These are phyloP conservation scores for Lachnellula arida DNA, from an alignment of 2,329 filamentous ascomycete species.

Conservation along the genomic window DNA sequence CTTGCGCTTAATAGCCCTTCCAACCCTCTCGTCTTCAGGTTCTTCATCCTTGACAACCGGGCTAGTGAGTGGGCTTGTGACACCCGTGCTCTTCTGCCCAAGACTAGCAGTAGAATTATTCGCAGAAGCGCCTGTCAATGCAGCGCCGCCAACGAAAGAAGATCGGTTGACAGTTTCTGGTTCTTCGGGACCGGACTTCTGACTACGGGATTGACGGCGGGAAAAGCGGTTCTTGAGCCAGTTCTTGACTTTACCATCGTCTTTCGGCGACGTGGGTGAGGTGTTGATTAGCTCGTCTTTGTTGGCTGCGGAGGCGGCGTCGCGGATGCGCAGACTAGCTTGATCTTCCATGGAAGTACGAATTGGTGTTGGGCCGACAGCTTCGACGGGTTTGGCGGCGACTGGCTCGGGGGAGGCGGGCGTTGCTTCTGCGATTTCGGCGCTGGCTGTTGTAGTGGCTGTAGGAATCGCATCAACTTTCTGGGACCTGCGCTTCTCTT, in stretches of 20 bases:
- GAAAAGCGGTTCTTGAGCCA: conserved; percentile 54
- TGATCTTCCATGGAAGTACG: conserved; percentile 29
- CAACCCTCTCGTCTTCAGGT: conserved; percentile 6
- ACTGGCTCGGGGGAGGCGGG: neutral
- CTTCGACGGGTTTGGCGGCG: neutral
- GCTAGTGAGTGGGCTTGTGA: conserved; percentile 6
- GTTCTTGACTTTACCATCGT: conserved; percentile 34
- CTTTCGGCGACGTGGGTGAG: conserved; percentile 13
- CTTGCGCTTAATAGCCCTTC: conserved; percentile 2
- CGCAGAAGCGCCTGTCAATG: conserved; percentile 40
- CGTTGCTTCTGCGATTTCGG: neutral
- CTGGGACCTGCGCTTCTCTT: conserved; percentile 49
- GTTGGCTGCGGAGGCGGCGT: conserved; percentile 20
- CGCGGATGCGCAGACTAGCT: conserved; percentile 21
- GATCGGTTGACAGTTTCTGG: conserved; percentile 20
- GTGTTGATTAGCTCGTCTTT: conserved; percentile 15
- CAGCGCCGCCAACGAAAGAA: conserved; percentile 48
- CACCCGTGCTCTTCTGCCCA: conserved; percentile 12
- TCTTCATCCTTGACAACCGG: conserved; percentile 12
- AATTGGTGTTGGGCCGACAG: conserved; percentile 11
- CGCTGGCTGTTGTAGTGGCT: neutral
- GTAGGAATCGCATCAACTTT: conserved; percentile 20
- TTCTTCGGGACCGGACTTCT: conserved; percentile 13
- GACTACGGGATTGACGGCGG: conserved; percentile 27
- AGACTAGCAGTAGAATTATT: conserved; percentile 42